Conservation (phyloP, 139 green algal genomes). For the Chloropicon primus region DNA sequence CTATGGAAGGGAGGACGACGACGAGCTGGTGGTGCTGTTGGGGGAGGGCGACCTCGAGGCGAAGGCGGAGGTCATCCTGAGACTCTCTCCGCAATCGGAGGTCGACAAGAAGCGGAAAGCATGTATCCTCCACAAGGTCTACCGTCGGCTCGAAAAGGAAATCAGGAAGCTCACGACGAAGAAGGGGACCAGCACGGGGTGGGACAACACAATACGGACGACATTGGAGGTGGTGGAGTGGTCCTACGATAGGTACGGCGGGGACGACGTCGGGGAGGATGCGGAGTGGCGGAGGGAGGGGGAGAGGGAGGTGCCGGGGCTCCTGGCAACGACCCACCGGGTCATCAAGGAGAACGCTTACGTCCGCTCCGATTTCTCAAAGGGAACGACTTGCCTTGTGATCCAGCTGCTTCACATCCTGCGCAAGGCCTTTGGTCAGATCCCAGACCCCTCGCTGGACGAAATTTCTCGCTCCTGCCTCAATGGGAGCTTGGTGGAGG, state of each 20-base stretch:
- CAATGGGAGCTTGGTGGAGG: background rate
- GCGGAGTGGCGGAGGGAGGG: too few species aligned
- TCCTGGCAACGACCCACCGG: background rate
- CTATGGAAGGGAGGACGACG: background rate
- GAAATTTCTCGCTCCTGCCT: background rate
- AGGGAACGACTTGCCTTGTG: too few species aligned
- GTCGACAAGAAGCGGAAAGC: background rate
- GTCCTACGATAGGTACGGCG: too few species aligned
- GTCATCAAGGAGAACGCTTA: background rate
- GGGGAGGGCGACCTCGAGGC: background rate
- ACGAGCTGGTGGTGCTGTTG: background rate
- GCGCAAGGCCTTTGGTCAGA: background rate
- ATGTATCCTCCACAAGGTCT: background rate
- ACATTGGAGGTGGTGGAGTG: background rate
- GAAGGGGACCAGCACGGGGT: background rate
- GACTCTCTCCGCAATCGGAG: background rate
- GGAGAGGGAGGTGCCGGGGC: background rate
- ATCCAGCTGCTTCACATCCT: background rate
- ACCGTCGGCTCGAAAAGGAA: background rate
- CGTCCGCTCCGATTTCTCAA: background rate
- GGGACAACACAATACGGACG: background rate
- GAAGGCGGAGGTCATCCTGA: background rate
- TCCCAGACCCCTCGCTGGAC: background rate
- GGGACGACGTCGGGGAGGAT: too few species aligned
- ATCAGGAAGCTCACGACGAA: background rate